Percentiles rank a stretch among this genome's conserved stretches.
Evolutionary conservation across 345 rosid genomes (phyloP).

Genomic region (Triadica sebifera): DNA sequence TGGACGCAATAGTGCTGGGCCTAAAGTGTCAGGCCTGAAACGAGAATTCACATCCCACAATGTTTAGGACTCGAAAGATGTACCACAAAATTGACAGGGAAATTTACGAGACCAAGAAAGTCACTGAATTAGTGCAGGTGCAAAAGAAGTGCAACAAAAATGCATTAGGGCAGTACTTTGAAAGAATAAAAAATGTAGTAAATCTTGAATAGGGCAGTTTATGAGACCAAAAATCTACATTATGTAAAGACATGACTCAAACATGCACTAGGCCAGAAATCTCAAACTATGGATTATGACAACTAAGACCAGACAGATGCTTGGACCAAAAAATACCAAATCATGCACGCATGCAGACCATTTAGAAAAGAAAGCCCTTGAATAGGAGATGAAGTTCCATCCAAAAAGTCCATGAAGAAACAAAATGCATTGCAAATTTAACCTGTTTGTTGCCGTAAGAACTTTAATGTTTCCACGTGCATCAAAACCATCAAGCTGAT

Average conservation of each 20-base stretch:
- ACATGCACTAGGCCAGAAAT: background rate
- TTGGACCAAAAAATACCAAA: no score
- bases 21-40: constrained; percentile 85
- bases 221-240: background rate
- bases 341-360: no score
- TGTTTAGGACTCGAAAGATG: background rate
- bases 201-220: background rate
- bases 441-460: constrained; percentile 98
- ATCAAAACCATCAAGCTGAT: constrained; percentile 85
- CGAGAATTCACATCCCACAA: background rate
- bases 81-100: background rate
- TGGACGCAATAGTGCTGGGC: constrained; percentile 91
- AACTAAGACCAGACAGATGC: background rate
- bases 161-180: background rate
- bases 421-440: background rate
- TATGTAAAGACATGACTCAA: background rate
- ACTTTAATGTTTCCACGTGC: constrained; percentile 96
- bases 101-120: background rate
- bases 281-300: background rate
- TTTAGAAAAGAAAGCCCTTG: no score
- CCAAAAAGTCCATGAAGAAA: no score
- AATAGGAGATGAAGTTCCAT: no score
- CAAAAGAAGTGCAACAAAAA: background rate
- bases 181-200: no score
- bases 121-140: background rate